Base-by-base conservation (phyloP, 225 moss, liverwort and hornwort genomes). In the Marchantia paleacea region DNA sequence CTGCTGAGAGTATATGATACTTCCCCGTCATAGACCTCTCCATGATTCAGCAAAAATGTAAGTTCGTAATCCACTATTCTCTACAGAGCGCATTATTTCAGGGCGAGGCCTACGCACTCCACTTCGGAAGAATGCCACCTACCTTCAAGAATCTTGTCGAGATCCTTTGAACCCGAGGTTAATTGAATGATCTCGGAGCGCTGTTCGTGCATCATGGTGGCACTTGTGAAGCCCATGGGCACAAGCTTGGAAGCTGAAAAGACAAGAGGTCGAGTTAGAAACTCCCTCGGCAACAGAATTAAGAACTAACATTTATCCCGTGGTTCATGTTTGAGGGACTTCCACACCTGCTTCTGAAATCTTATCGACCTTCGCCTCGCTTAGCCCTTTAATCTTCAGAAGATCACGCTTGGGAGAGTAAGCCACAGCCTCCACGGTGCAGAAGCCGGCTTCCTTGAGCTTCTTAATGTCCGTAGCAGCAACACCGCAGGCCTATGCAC, bases 201-300 rank as follows among this genome's bases (percentile, higher is more conserved):
- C 80, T 99, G 97, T 83, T 93, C 95, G 72, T 95, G 95, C 93
- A 99, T 95, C 87, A 93, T 93, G 57, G 88, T 91, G 30, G 97
- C 95, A 53, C 95, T 94, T 0, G 97, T 99, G 39, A 95, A 99
- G 22, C 97, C 97, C 95, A 94, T 99, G 0, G 97, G 97, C 26
- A 99, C 94, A 6, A 99, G 84, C 86, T 94, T 99, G 10, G 84
- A 77, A 29, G 97, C 97, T 55, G 84, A 52, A 49, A 58, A 61
- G n/a, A 39, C 16, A 25, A 8, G 74, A 55, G 54, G 75, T 8
- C 48, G 78, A 69, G 18, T 78, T 28, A 66, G 29, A 54, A 74
- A 54, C 5, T n/a, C 3, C 18, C 8, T 73, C n/a, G 19, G 7
- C 26, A 22, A 75, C 54, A 76, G 12, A 29, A 20, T 61, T 76